Percentiles rank a stretch among this genome's conserved stretches.
Evolutionary conservation across 352 stramenopile genomes (phyloP).

Genomic region (Phytopythium ostracodes): DNA sequence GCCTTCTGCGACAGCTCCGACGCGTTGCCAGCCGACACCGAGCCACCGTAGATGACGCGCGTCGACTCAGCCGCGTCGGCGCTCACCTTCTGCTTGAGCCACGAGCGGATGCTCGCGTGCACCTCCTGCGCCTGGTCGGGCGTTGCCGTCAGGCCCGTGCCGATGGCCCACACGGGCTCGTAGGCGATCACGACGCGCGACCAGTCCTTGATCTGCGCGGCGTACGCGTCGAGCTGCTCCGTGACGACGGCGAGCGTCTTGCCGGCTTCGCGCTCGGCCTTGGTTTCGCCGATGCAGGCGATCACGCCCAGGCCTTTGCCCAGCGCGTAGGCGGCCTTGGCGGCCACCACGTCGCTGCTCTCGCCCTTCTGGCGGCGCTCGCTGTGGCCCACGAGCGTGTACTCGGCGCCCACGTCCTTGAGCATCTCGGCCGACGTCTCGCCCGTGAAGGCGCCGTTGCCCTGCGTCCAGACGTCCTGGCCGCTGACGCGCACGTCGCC

Average conservation of each 20-base stretch:
- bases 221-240: constrained; percentile 91
- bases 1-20: constrained; percentile 91
- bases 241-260: constrained; percentile 94
- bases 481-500: constrained; percentile 74
- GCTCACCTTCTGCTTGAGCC: constrained; percentile 91
- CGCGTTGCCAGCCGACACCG: constrained; percentile 91
- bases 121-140: constrained; percentile 98
- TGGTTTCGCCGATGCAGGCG: constrained; percentile 96
- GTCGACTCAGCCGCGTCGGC: constrained; percentile 89
- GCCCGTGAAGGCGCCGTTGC: constrained; percentile 96
- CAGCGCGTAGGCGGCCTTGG: constrained; percentile 93
- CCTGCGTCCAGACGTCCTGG: constrained; percentile 94
- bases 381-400: constrained; percentile 96
- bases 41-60: constrained; percentile 98
- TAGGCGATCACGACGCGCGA: constrained; percentile 96
- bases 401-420: constrained; percentile 93
- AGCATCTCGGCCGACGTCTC: constrained; percentile 98
- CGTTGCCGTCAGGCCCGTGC: constrained; percentile 96
- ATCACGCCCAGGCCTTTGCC: constrained; percentile 94
- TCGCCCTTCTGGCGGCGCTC: constrained; percentile 94
- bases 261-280: constrained; percentile 90
- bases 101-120: constrained; percentile 94
- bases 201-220: constrained; percentile 90
- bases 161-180: constrained; percentile 97
- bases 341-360: constrained; percentile 88